Percentiles rank a stretch among this genome's conserved stretches.
phyloP scores from a whole-genome alignment of 176 grass and related monocot species.

The Cocos nucifera region DNA sequence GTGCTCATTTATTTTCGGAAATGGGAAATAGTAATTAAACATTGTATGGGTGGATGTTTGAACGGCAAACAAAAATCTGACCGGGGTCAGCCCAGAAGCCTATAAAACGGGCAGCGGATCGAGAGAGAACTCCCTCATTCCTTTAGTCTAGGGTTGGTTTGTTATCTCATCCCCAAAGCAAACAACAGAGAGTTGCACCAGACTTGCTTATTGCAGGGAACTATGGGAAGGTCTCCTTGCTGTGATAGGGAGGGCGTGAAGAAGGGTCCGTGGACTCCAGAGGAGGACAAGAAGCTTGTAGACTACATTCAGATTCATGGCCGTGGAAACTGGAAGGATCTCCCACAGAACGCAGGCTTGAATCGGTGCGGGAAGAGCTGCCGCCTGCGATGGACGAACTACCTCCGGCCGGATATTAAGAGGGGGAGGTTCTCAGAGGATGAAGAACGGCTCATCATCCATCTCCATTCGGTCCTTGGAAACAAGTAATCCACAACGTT shows the following conservation, averaged over 20 bases:
- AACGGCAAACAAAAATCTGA: too few relatives aligned
- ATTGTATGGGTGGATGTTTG: too few relatives aligned
- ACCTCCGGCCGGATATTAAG: slow-evolving; percentile 15
- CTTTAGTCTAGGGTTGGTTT: too few relatives aligned
- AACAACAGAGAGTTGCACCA: too few relatives aligned
- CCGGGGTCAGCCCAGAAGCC: too few relatives aligned
- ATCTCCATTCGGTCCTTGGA: slow-evolving; percentile 10
- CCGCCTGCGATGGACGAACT: slow-evolving; percentile 15
- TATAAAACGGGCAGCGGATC: too few relatives aligned
- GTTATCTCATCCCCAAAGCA: too few relatives aligned
- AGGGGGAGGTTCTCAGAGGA: slow-evolving; percentile 8
- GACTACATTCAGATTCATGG: slow-evolving; percentile 9
- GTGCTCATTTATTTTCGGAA: too few relatives aligned
- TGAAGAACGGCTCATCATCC: slow-evolving; percentile 2
- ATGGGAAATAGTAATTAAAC: too few relatives aligned
- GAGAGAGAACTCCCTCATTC: too few relatives aligned
- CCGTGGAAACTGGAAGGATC: slow-evolving; percentile 9
- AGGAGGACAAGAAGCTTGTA: slow-evolving; percentile 18
- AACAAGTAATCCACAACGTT: background rate
- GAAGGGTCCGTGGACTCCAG: slow-evolving; percentile 18
- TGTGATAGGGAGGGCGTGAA: background rate
- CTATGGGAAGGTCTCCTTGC: slow-evolving; percentile 11
- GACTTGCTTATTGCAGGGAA: background rate
- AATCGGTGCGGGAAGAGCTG: slow-evolving; percentile 21
- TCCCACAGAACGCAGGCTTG: slow-evolving; percentile 10